Conservation (phyloP, 306 rosid genomes). For the Biancaea sappan region DNA sequence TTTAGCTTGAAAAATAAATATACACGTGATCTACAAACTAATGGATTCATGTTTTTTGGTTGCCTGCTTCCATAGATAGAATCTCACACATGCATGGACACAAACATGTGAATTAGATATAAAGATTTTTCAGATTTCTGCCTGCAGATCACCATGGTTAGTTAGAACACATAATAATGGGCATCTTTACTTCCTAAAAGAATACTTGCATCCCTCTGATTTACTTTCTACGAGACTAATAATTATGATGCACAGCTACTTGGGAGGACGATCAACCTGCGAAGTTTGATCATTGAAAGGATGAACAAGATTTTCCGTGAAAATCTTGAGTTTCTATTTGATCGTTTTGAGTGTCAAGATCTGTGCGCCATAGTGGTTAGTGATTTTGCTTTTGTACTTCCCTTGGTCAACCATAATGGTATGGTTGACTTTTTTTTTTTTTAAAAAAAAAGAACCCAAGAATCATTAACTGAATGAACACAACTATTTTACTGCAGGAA, state of each 20-base stretch:
- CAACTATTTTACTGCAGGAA: constrained; percentile 64
- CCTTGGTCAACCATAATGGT: constrained; percentile 24
- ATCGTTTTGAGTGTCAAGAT: constrained; percentile 98
- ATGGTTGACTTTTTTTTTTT: constrained; percentile 1
- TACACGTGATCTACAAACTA: constrained; percentile 13
- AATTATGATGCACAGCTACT: constrained; percentile 66
- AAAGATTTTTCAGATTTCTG: background rate
- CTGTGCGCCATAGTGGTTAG: constrained; percentile 91
- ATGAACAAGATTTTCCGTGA: constrained; percentile 90
- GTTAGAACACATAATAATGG: no score
- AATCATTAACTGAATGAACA: constrained; percentile 31
- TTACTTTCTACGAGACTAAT: constrained; percentile 17
- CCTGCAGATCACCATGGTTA: constrained; percentile 1
- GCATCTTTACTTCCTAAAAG: no score
- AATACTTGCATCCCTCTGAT: background rate
- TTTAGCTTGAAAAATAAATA: constrained; percentile 26
- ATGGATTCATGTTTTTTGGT: constrained; percentile 1
- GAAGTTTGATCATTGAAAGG: constrained; percentile 80
- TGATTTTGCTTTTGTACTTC: constrained; percentile 41
- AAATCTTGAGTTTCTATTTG: constrained; percentile 92
- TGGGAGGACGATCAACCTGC: constrained; percentile 89
- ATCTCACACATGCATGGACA: background rate
- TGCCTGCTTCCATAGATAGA: constrained; percentile 19
- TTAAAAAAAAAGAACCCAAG: no score
- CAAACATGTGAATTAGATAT: background rate